Conservation (phyloP, 257 asterid genomes). For the Echium plantagineum region DNA sequence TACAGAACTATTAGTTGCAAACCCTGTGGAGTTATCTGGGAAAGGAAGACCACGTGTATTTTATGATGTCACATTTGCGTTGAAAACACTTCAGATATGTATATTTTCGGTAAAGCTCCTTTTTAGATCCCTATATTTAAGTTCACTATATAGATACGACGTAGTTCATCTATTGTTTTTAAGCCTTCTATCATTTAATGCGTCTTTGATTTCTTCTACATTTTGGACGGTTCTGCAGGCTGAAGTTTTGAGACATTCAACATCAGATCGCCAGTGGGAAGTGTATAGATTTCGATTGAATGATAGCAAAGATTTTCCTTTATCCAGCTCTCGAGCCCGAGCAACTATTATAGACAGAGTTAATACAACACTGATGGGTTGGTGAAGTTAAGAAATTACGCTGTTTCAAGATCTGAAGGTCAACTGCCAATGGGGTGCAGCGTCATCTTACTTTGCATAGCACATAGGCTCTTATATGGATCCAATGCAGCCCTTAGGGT, state of each 20-base stretch:
- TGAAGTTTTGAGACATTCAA: conserved; percentile 35
- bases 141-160: background rate
- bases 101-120: conserved; percentile 30
- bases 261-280: conserved; percentile 40
- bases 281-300: conserved; percentile 36
- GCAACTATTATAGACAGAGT: conserved; percentile 27
- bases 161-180: too few relatives aligned
- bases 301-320: conserved; percentile 30
- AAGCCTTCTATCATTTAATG: too few relatives aligned
- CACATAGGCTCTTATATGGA: background rate
- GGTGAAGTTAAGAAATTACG: conserved; percentile 19
- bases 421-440: too few relatives aligned
- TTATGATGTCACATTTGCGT: conserved; percentile 33
- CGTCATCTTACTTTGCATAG: background rate
- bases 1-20: conserved; percentile 42
- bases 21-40: conserved; percentile 46
- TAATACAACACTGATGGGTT: conserved; percentile 32
- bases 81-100: conserved; percentile 31
- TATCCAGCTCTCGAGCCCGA: conserved; percentile 24
- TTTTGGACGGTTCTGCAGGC: conserved; percentile 25
- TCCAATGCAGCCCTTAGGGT: background rate
- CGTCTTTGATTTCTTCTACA: background rate
- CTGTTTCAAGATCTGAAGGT: background rate
- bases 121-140: background rate
- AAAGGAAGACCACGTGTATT: conserved; percentile 45